phyloP scores from a whole-genome alignment of 768 basidiomycete species.

The Mycena vitilis region DNA sequence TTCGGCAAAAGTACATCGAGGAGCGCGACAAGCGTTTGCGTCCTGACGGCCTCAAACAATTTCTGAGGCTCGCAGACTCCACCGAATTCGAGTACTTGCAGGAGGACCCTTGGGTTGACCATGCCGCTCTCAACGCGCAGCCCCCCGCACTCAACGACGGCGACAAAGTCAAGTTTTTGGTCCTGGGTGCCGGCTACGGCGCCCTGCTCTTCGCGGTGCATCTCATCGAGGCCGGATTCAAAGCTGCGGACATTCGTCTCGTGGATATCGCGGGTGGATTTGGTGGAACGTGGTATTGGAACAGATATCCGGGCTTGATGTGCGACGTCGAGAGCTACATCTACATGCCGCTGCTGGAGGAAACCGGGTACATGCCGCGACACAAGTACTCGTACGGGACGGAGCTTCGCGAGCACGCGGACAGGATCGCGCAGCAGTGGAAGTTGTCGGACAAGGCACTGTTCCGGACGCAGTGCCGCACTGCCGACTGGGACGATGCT shows the following conservation, averaged over 20 bases:
- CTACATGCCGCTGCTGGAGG: conserved; percentile 38
- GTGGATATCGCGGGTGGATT: conserved; percentile 35
- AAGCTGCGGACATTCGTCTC: conserved; percentile 25
- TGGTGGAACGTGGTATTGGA: conserved; percentile 39
- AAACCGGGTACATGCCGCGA: conserved; percentile 35
- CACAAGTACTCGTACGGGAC: conserved; percentile 34
- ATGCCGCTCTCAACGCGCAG: conserved; percentile 21
- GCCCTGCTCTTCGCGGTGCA: conserved; percentile 26
- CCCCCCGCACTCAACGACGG: conserved; percentile 21
- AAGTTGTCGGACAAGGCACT: conserved; percentile 26
- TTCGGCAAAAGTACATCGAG: conserved; percentile 12
- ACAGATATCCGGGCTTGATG: conserved; percentile 38
- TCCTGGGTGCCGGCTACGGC: conserved; percentile 24
- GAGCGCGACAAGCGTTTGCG: conserved; percentile 35
- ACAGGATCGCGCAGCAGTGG: conserved; percentile 34
- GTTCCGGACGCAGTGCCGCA: conserved; percentile 22
- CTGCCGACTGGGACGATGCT: conserved; percentile 13
- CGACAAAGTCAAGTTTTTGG: conserved; percentile 22
- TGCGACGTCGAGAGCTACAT: conserved; percentile 38
- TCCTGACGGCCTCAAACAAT: conserved; percentile 25
- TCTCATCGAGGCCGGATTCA: conserved; percentile 32
- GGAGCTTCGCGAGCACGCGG: conserved; percentile 31
- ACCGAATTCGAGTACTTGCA: conserved; percentile 18
- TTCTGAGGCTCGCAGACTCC: conserved; percentile 21
- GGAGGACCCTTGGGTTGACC: conserved; percentile 31